phyloP scores from a whole-genome alignment of 352 stramenopile genomes.

The Globisporangium splendens region DNA sequence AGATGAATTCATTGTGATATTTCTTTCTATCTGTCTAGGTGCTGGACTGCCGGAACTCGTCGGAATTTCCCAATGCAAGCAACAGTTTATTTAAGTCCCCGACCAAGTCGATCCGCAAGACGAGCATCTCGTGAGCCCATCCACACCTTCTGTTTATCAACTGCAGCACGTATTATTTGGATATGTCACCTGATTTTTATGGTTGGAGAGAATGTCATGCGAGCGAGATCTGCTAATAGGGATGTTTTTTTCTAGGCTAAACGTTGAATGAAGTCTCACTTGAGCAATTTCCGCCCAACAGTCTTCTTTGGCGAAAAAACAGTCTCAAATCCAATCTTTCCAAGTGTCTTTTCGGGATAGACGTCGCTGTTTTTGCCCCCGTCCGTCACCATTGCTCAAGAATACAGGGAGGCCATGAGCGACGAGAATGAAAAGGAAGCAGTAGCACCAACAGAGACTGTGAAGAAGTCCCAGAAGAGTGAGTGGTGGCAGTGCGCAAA shows the following conservation, averaged over 20 bases:
- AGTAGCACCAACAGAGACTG: background rate
- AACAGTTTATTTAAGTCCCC: slow-evolving; percentile 23
- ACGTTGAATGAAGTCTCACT: too few species aligned
- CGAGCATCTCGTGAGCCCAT: slow-evolving; percentile 26
- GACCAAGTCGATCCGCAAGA: slow-evolving; percentile 24
- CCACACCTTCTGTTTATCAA: background rate
- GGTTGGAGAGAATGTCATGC: background rate
- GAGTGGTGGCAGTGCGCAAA: background rate
- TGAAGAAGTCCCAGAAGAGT: slow-evolving; percentile 19
- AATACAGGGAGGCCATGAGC: background rate
- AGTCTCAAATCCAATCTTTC: background rate
- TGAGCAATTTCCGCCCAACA: background rate
- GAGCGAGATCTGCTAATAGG: too few species aligned
- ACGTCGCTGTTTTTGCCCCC: background rate
- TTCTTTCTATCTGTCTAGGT: slow-evolving; percentile 16
- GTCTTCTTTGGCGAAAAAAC: background rate
- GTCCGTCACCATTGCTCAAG: background rate
- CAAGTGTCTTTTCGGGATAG: slow-evolving; percentile 4
- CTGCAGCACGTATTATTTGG: slow-evolving; percentile 2
- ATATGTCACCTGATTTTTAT: background rate
- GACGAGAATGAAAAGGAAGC: slow-evolving; percentile 13
- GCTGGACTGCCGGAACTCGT: slow-evolving; percentile 20
- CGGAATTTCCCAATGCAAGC: slow-evolving; percentile 6
- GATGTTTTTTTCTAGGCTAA: too few species aligned
- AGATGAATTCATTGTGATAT: background rate